These are phyloP conservation scores for Coemansia sp. DNA, from an alignment of 192 early-diverging fungal genomes.

Conservation along the genomic window DNA sequence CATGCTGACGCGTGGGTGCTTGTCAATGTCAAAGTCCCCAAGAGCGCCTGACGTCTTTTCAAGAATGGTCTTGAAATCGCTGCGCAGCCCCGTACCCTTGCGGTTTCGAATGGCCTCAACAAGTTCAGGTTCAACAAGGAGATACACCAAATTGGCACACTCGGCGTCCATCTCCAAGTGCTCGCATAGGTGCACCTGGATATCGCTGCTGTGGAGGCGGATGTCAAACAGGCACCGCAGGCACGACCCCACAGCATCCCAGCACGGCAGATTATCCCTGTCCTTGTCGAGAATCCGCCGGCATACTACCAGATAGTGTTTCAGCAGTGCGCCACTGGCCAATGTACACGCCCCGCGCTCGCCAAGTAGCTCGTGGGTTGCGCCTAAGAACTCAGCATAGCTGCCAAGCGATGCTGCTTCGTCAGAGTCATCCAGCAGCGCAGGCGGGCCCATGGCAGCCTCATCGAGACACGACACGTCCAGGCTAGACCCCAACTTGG, in stretches of 20 bases:
- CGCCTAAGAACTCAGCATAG: constrained; percentile 6
- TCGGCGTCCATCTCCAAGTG: constrained; percentile 32
- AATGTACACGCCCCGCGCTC: constrained; percentile 43
- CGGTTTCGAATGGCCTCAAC: constrained; percentile 26
- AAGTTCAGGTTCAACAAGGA: constrained; percentile 35
- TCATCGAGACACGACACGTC: not conserved
- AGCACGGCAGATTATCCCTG: not conserved
- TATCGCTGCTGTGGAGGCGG: constrained; percentile 26
- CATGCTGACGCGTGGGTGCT: constrained; percentile 32
- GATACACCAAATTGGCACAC: constrained; percentile 28
- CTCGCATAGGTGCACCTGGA: constrained; percentile 16
- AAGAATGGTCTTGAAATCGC: constrained; percentile 43
- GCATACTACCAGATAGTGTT: constrained; percentile 18
- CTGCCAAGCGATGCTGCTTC: not conserved
- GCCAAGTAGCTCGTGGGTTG: constrained; percentile 31
- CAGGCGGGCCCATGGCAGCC: not conserved
- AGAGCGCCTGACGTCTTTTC: constrained; percentile 23
- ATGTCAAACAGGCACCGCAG: constrained; percentile 48
- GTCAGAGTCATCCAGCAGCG: not conserved
- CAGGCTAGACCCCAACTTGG: constrained; percentile 1
- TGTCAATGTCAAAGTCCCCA: constrained; percentile 24
- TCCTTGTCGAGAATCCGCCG: not conserved
- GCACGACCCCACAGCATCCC: constrained; percentile 22
- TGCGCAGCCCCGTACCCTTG: constrained; percentile 35
- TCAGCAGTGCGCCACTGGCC: constrained; percentile 33